Evolutionary conservation across 192 early-diverging fungal species (phyloP), one percentile per base, ranked within the genome.

Genomic region (Coemansia sp.): DNA sequence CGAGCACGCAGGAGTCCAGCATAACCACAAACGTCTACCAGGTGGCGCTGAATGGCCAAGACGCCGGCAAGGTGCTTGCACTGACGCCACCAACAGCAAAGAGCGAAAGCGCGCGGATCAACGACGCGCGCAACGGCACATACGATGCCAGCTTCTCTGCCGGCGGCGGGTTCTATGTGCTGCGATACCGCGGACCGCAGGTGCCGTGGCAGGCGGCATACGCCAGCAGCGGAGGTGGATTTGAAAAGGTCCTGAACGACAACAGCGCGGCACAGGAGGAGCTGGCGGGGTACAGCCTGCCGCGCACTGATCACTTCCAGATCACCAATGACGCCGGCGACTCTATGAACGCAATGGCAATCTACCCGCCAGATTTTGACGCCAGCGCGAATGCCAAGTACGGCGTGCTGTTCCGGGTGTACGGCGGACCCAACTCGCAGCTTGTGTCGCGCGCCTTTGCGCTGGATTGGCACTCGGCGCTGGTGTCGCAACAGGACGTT

Each of bases 381-480:
- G 68, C 67, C 21, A 69, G 67, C 18, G 84, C 84, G 20, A 75
- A 68, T 9, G 78, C 85, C 42, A 88, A 90, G 64, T 94, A 99
- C 62, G 94, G 94, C 25, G 90, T 97, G 7, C 68, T 97, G 48
- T 90, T 99, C 77, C 81, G 85, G 64, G 89, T 95, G 18, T 92
- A 95, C 71, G 95, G 94, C 30, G 96, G 96, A 4, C 96, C 96
- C 18, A 85, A 86, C 64, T 94, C 93, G 34, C 96, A 99, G 80
- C 66, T 88, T 28, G 91, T 91, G 20, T 82, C 84, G 42, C 83
- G 82, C 7, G 67, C 82, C 45, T 93, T 89, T 64, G 66, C 69
- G n/a, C 60, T 92, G n/a, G 87, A 87, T 68, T 93, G 88, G 84
- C 86, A 89, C 71, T 80, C 83, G 5, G 89, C 87, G 51, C 72